These are phyloP conservation scores for Yamadazyma dushanensis DNA, from an alignment of 1,139 yeast species.

Conservation along the genomic window DNA sequence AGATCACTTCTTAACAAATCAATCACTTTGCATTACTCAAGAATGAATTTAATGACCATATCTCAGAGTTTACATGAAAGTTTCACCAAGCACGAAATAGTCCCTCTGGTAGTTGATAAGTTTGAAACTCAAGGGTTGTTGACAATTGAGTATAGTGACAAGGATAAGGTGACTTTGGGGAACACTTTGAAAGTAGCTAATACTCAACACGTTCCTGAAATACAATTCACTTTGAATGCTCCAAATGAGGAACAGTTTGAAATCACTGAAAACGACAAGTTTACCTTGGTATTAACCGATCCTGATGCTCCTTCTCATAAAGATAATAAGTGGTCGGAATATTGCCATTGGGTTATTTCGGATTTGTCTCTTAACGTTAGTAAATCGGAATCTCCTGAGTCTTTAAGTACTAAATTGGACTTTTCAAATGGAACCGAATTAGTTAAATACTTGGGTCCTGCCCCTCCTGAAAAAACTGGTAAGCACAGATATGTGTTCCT, in stretches of 20 bases:
- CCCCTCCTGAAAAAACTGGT: conserved; percentile 81
- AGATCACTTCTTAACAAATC: conserved; percentile 5
- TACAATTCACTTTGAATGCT: conserved; percentile 66
- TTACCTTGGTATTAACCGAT: conserved; percentile 79
- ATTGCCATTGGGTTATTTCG: conserved; percentile 70
- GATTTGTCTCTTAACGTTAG: conserved; percentile 52
- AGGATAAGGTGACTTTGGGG: conserved; percentile 74
- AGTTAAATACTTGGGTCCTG: conserved; percentile 69
- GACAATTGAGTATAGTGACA: conserved; percentile 49
- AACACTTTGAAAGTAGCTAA: conserved; percentile 64
- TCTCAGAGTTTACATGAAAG: conserved; percentile 63
- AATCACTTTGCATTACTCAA: conserved; percentile 5
- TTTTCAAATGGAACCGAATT: conserved; percentile 37
- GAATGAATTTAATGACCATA: conserved; percentile 53
- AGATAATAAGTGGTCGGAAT: conserved; percentile 89
- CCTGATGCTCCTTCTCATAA: conserved; percentile 90
- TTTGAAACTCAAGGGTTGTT: conserved; percentile 48
- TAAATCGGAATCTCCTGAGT: conserved; percentile 25
- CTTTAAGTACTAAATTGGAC: conserved; percentile 38
- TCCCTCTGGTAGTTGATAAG: conserved; percentile 61
- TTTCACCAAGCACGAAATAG: conserved; percentile 56
- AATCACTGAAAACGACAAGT: conserved; percentile 50
- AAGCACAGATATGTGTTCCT: conserved; percentile 79
- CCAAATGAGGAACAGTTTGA: conserved; percentile 37
- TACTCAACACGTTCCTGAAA: conserved; percentile 63